Percentiles rank a stretch among this genome's conserved stretches.
These are phyloP conservation scores for Pyrus hybrid DNA, from an alignment of 331 rosid species.

Conservation along the genomic window DNA sequence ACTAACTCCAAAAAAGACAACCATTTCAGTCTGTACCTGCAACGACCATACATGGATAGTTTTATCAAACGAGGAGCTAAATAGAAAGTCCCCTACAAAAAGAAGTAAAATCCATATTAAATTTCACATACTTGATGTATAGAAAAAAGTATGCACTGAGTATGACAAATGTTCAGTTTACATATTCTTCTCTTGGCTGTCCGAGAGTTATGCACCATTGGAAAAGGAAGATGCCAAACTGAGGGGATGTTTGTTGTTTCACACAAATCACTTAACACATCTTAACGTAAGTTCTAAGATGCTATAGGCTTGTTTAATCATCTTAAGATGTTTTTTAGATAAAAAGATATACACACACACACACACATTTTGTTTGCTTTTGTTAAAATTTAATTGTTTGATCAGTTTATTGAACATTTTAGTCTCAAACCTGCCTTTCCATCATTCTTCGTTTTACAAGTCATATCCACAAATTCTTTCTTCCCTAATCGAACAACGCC, in stretches of 20 bases:
- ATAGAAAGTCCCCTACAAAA: slow-evolving; percentile 64
- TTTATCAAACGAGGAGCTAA: slow-evolving; percentile 94
- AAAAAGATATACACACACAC: no score
- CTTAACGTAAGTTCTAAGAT: neutral
- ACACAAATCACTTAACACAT: neutral
- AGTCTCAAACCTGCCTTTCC: neutral
- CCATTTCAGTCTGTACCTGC: slow-evolving; percentile 47
- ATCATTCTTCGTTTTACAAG: neutral
- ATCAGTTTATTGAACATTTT: neutral
- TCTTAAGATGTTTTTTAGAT: neutral
- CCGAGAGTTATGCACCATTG: neutral
- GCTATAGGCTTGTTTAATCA: neutral
- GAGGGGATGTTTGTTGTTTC: neutral
- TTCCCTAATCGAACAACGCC: no score
- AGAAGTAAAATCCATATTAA: slow-evolving; percentile 13
- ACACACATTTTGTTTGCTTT: no score
- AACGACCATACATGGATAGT: slow-evolving; percentile 81
- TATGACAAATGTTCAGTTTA: neutral
- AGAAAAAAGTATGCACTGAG: neutral
- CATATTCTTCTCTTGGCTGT: neutral
- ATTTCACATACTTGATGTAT: slow-evolving; percentile 11
- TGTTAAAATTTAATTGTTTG: neutral
- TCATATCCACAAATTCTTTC: neutral
- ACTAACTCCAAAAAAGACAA: slow-evolving; percentile 4
- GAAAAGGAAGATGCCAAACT: neutral